phyloP scores from a whole-genome alignment of 306 rosid genomes.

The Lithocarpus polystachyus region DNA sequence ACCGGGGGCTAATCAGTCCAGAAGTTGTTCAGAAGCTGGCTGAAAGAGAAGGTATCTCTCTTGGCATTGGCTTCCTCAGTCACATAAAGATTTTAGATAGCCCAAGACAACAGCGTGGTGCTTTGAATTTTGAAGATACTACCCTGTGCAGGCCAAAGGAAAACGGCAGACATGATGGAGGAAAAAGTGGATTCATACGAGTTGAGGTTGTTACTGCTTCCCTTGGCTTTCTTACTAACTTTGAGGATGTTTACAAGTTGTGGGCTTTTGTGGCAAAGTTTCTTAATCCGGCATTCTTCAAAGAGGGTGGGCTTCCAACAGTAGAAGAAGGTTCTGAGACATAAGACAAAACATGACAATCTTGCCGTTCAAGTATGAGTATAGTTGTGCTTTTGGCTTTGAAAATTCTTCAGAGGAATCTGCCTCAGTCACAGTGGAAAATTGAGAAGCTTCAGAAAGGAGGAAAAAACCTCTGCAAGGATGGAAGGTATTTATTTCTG shows the following conservation, averaged over 20 bases:
- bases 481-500: conserved; percentile 26
- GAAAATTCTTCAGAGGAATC: conserved; percentile 20
- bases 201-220: conserved; percentile 94
- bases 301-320: conserved; percentile 65
- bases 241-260: conserved; percentile 86
- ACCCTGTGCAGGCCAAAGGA: conserved; percentile 80
- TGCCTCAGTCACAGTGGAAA: conserved; percentile 5
- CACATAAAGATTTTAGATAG: conserved; percentile 69
- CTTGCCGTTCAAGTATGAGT: conserved; percentile 29
- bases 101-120: conserved; percentile 48
- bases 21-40: conserved; percentile 93
- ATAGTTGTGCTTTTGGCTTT: conserved; percentile 11
- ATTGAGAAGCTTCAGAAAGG: conserved; percentile 20
- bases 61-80: conserved; percentile 83
- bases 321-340: conserved; percentile 76
- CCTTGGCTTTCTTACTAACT: conserved; percentile 79
- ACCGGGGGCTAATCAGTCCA: conserved; percentile 65
- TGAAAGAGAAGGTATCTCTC: conserved; percentile 82
- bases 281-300: conserved; percentile 66
- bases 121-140: conserved; percentile 55
- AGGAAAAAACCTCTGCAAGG: conserved; percentile 10
- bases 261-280: conserved; percentile 93
- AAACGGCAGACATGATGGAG: conserved; percentile 52
- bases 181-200: conserved; percentile 62
- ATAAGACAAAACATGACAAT: conserved; percentile 15